These are phyloP conservation scores for Linum tenue DNA, from an alignment of 345 rosid genomes.

Conservation along the genomic window DNA sequence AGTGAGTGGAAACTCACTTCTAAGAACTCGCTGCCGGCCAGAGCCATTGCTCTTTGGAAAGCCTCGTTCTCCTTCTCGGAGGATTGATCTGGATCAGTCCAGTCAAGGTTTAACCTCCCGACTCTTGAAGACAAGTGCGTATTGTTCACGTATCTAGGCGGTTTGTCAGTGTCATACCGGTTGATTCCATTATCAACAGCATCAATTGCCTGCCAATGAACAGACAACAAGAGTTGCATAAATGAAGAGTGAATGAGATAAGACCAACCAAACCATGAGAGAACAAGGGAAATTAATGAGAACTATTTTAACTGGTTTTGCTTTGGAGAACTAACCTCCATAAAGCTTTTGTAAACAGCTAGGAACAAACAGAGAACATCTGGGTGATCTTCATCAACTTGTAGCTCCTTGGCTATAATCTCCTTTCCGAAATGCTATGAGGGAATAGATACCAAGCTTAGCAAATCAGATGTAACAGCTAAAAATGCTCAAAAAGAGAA, in stretches of 20 bases:
- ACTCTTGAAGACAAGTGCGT: slow-evolving; percentile 78
- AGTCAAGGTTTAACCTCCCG: slow-evolving; percentile 79
- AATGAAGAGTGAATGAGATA: not conserved
- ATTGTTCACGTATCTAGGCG: slow-evolving; percentile 80
- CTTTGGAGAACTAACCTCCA: slow-evolving; percentile 45
- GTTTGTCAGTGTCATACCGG: slow-evolving; percentile 67
- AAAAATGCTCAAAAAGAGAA: not conserved
- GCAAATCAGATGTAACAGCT: not conserved
- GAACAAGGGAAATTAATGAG: not conserved
- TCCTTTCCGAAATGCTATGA: slow-evolving; percentile 86
- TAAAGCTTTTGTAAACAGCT: slow-evolving; percentile 83
- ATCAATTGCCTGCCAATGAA: slow-evolving; percentile 51
- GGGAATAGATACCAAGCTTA: not conserved
- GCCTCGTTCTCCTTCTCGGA: slow-evolving; percentile 81
- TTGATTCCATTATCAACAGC: slow-evolving; percentile 83
- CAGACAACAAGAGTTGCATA: not conserved
- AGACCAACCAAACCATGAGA: not conserved
- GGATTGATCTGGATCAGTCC: slow-evolving; percentile 89
- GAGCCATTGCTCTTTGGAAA: slow-evolving; percentile 63
- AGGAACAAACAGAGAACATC: slow-evolving; percentile 66
- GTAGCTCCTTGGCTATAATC: slow-evolving; percentile 84
- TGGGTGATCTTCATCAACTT: slow-evolving; percentile 58
- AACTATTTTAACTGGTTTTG: not conserved
- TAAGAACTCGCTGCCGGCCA: slow-evolving; percentile 77
- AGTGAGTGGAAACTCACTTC: slow-evolving; percentile 40